phyloP scores from a whole-genome alignment of 1,139 yeast species.

The Yamadazyma trypodendri region DNA sequence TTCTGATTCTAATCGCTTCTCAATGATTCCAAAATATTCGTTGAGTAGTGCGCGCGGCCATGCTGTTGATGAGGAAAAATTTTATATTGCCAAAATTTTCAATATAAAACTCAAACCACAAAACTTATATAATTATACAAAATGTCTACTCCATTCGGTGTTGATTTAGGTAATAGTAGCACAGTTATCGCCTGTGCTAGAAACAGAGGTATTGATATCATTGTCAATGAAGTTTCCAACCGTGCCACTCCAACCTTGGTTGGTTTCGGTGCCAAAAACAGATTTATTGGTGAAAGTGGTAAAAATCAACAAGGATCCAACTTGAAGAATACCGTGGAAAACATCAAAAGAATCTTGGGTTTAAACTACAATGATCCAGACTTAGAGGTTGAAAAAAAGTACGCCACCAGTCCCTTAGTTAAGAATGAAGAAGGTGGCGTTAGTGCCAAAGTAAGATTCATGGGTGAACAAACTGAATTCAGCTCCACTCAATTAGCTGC shows the following conservation, averaged over 20 bases:
- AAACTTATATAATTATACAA: conserved; percentile 8
- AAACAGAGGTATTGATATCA: conserved; percentile 97
- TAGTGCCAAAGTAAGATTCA: conserved; percentile 82
- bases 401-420: conserved; percentile 66
- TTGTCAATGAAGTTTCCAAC: conserved; percentile 98
- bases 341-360: conserved; percentile 89
- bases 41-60: neutral
- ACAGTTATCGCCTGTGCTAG: conserved; percentile 97
- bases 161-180: conserved; percentile 95
- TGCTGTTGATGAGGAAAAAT: conserved; percentile 10
- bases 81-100: conserved; percentile 11
- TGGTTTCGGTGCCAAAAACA: conserved; percentile 86
- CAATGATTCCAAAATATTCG: conserved; percentile 6
- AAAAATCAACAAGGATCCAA: conserved; percentile 96
- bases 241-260: conserved; percentile 94
- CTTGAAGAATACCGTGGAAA: conserved; percentile 93
- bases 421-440: conserved; percentile 71
- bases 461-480: conserved; percentile 77
- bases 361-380: conserved; percentile 76
- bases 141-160: conserved; percentile 86
- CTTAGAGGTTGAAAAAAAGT: conserved; percentile 70
- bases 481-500: conserved; percentile 89
- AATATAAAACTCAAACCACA: neutral
- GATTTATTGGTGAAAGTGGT: conserved; percentile 93
- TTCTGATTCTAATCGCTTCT: conserved; percentile 4